Conservation (phyloP, 1,284 basidiomycete genomes). For the Pterulicium gracile region DNA sequence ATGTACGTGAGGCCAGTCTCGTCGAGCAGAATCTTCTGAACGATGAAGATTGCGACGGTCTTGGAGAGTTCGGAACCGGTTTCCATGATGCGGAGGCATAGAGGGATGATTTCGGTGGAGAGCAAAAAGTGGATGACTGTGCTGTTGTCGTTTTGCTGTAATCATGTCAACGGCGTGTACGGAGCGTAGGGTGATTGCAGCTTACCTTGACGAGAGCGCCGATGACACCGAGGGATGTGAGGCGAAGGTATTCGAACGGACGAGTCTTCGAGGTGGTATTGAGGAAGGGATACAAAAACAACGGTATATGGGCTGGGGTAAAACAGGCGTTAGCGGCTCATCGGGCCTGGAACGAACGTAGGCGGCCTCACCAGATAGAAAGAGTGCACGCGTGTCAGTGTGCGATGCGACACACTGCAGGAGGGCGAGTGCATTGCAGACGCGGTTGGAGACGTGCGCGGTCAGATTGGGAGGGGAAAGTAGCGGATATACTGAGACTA, state of each 20-base stretch:
- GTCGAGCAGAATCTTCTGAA: conserved; percentile 98
- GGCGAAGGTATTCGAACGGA: conserved; percentile 96
- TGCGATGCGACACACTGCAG: conserved; percentile 97
- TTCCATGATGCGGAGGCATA: conserved; percentile 99
- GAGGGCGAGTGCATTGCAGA: conserved; percentile 97
- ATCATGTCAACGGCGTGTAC: conserved; percentile 5
- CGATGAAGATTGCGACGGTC: conserved; percentile 99
- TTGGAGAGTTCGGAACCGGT: conserved; percentile 99
- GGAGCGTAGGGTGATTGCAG: conserved; percentile 1
- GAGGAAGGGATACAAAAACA: conserved; percentile 98
- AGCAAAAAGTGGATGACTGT: conserved; percentile 98
- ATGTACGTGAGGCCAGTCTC: conserved; percentile 98
- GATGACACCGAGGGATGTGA: conserved; percentile 97
- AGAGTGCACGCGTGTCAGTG: conserved; percentile 85
- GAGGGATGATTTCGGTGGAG: conserved; percentile 98
- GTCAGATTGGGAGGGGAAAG: conserved; percentile 94
- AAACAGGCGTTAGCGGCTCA: not conserved
- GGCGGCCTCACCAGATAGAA: conserved; percentile 65
- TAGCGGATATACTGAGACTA: conserved; percentile 96
- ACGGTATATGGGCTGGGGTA: conserved; percentile 85
- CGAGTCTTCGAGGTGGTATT: conserved; percentile 99
- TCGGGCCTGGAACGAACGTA: conserved; percentile 3
- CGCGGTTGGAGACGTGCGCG: conserved; percentile 97
- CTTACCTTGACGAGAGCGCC: conserved; percentile 92
- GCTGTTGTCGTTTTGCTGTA: conserved; percentile 95